Percentiles rank a stretch among this genome's conserved stretches.
Conservation (phyloP, 1,284 basidiomycete species). For the Austroboletus novae-zelandiae region DNA sequence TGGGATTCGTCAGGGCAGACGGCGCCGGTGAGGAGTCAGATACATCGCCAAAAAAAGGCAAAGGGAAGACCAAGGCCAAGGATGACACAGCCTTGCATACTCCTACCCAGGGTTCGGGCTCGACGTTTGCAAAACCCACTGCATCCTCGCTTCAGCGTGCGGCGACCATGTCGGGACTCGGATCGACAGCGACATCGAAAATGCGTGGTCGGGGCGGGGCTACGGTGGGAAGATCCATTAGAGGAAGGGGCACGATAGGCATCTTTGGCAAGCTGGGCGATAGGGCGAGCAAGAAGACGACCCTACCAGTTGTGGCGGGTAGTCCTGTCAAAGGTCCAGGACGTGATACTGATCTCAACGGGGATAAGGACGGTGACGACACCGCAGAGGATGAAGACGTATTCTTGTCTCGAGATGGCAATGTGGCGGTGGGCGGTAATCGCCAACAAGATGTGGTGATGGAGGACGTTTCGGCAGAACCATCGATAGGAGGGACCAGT, state of each 20-base stretch:
- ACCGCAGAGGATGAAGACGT: slow-evolving; percentile 34
- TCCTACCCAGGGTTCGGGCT: background rate
- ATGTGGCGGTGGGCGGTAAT: no score
- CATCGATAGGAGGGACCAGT: background rate
- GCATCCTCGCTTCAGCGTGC: slow-evolving; percentile 32
- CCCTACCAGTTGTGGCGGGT: slow-evolving; percentile 53
- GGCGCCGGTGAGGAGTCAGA: slow-evolving; percentile 13
- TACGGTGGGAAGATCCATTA: slow-evolving; percentile 10
- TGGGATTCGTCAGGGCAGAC: slow-evolving; percentile 50
- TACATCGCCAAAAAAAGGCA: slow-evolving; percentile 13
- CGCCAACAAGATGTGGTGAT: slow-evolving; percentile 1
- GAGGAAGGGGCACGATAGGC: slow-evolving; percentile 14
- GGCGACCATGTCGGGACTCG: slow-evolving; percentile 13
- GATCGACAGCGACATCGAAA: slow-evolving; percentile 1
- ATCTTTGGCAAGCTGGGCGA: slow-evolving; percentile 37
- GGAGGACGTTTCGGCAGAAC: background rate
- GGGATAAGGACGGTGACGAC: slow-evolving; percentile 1
- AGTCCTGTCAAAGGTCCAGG: slow-evolving; percentile 53
- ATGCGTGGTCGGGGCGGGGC: slow-evolving; percentile 3
- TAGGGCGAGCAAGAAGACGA: slow-evolving; percentile 64
- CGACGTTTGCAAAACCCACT: slow-evolving; percentile 29
- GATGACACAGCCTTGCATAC: slow-evolving; percentile 20
- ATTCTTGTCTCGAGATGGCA: slow-evolving; percentile 6
- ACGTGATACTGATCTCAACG: background rate
- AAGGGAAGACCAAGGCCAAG: slow-evolving; percentile 20